Evolutionary conservation across 257 asterid genomes (phyloP).

Genomic region (Solanum chiquidenum): DNA sequence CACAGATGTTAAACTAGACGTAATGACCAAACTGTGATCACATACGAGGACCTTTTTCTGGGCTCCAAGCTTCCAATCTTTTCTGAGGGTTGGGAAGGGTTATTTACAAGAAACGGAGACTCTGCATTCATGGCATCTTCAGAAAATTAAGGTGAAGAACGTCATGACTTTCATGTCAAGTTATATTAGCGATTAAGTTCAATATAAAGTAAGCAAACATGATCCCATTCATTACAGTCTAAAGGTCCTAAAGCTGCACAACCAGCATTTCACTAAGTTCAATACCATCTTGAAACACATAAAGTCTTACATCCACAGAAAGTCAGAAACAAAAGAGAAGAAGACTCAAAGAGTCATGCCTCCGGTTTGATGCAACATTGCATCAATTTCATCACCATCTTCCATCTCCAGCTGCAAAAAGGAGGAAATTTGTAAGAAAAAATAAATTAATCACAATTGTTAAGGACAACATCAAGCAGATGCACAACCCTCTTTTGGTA

Average conservation of each 20-base stretch:
- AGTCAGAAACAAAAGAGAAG: background rate
- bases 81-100: background rate
- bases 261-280: background rate
- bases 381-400: constrained; percentile 23
- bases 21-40: background rate
- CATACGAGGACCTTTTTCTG: background rate
- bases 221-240: background rate
- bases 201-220: background rate
- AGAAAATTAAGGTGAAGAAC: background rate
- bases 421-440: background rate
- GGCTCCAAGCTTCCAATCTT: background rate
- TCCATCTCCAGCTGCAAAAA: constrained; percentile 23
- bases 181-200: background rate
- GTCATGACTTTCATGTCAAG: background rate
- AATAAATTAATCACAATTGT: background rate
- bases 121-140: background rate
- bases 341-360: background rate
- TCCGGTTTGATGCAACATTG: constrained; percentile 25
- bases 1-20: background rate
- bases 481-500: background rate
- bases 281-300: background rate
- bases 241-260: background rate
- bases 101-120: background rate
- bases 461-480: background rate
- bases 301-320: background rate